Evolutionary conservation across 140 eudicot genomes (phyloP).

Genomic region (Cichorium intybus): DNA sequence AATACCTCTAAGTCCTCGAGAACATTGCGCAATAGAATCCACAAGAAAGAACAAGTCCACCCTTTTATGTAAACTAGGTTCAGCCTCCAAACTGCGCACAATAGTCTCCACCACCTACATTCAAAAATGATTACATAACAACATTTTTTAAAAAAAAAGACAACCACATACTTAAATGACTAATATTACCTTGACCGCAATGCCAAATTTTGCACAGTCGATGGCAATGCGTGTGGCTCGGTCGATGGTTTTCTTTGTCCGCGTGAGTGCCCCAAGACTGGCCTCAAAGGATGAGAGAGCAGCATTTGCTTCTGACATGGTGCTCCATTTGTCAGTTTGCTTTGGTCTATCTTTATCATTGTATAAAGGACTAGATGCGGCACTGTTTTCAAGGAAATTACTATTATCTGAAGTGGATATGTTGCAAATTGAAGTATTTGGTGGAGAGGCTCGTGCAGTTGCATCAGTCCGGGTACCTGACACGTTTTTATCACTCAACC

Average conservation of each 20-base stretch:
- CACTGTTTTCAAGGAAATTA: slow-evolving; percentile 45
- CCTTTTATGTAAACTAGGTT: slow-evolving; percentile 65
- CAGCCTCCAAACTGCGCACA: slow-evolving; percentile 71
- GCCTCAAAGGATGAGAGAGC: slow-evolving; percentile 67
- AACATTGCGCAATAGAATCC: slow-evolving; percentile 89
- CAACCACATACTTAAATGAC: not conserved
- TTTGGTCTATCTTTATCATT: slow-evolving; percentile 33
- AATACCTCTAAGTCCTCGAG: slow-evolving; percentile 83
- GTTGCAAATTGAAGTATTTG: slow-evolving; percentile 40
- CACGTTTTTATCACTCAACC: slow-evolving; percentile 38
- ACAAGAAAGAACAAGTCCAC: slow-evolving; percentile 96
- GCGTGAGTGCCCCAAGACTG: slow-evolving; percentile 54
- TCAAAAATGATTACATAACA: slow-evolving; percentile 14
- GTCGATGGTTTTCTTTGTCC: slow-evolving; percentile 92
- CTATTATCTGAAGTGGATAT: slow-evolving; percentile 41
- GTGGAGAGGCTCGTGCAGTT: slow-evolving; percentile 52
- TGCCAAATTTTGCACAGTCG: slow-evolving; percentile 85
- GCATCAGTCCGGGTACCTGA: slow-evolving; percentile 51
- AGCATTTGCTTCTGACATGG: slow-evolving; percentile 53
- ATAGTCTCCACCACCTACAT: slow-evolving; percentile 81
- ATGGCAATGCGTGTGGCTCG: slow-evolving; percentile 88
- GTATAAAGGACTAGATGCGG: slow-evolving; percentile 38
- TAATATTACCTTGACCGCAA: slow-evolving; percentile 72
- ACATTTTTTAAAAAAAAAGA: not conserved
- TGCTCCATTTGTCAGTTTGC: slow-evolving; percentile 42